A percentile compares a stretch with the other conserved stretches of the same genome.
phyloP scores from a whole-genome alignment of 2,329 filamentous ascomycete species.

The Colletotrichum eleusines region DNA sequence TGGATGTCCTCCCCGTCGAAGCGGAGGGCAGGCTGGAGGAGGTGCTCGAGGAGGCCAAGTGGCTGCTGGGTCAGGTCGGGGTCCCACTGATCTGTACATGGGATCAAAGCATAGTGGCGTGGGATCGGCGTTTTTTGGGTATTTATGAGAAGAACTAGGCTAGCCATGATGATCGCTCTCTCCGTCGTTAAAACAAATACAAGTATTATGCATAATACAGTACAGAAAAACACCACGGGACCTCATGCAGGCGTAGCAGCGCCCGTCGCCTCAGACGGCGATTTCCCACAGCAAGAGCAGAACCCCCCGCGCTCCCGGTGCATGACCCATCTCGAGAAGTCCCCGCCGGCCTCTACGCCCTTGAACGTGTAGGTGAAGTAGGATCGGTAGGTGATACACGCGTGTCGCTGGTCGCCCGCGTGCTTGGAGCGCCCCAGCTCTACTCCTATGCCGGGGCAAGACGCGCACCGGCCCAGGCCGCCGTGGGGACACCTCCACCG shows the following conservation, averaged over 20 bases:
- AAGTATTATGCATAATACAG: too few species aligned
- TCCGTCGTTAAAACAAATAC: not conserved
- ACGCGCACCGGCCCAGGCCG: not conserved
- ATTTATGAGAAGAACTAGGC: not conserved
- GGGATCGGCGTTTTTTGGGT: constrained; percentile 17
- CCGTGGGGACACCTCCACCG: constrained; percentile 15
- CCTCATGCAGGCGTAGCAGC: not conserved
- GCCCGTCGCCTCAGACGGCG: not conserved
- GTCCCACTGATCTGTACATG: not conserved
- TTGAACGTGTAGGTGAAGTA: constrained; percentile 11
- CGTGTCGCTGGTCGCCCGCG: not conserved
- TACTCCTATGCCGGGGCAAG: not conserved
- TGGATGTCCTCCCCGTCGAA: constrained; percentile 52
- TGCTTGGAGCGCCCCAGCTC: not conserved
- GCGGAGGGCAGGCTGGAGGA: constrained; percentile 34
- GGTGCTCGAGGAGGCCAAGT: constrained; percentile 43
- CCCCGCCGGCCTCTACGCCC: not conserved
- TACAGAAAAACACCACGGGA: too few species aligned
- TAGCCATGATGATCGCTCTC: not conserved
- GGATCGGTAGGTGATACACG: not conserved
- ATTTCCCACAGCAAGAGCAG: constrained; percentile 3
- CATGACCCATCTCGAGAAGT: constrained; percentile 13
- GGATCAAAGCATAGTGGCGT: not conserved
- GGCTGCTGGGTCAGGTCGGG: constrained; percentile 40
- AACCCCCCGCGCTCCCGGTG: constrained; percentile 13